A percentile compares a stretch with the other conserved stretches of the same genome.
Conservation (phyloP, 352 stramenopile genomes). For the Elongisporangium undulatum region DNA sequence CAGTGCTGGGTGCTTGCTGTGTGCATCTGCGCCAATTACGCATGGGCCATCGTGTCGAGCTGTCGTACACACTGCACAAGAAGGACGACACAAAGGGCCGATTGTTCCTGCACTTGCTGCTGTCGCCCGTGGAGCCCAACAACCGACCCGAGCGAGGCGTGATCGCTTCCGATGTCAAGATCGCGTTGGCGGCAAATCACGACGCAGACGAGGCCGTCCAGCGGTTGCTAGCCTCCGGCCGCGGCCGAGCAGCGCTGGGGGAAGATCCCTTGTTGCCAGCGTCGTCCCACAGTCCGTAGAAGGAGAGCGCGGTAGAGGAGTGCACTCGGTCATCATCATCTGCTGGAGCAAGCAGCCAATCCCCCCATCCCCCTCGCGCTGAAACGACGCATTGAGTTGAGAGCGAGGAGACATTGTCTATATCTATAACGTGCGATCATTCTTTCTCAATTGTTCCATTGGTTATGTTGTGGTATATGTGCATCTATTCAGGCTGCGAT, state of each 20-base stretch:
- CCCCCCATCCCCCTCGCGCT: slow-evolving; percentile 12
- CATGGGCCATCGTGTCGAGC: slow-evolving; percentile 31
- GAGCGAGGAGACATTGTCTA: slow-evolving; percentile 9
- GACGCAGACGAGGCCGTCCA: slow-evolving; percentile 63
- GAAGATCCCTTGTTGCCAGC: slow-evolving; percentile 7
- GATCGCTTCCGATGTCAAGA: slow-evolving; percentile 33
- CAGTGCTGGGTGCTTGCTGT: slow-evolving; percentile 42
- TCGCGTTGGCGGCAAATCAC: slow-evolving; percentile 42
- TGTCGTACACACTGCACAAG: slow-evolving; percentile 51
- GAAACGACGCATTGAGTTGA: slow-evolving; percentile 12
- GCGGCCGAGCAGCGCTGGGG: slow-evolving; percentile 23
- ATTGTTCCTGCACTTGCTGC: slow-evolving; percentile 35
- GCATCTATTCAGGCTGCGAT: neutral
- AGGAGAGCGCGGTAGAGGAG: too few relatives aligned
- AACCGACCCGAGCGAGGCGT: slow-evolving; percentile 31
- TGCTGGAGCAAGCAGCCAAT: too few relatives aligned
- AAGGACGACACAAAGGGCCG: slow-evolving; percentile 40
- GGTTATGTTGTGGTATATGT: neutral
- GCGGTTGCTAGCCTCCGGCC: slow-evolving; percentile 34
- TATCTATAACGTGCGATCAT: neutral
- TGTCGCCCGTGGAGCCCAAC: slow-evolving; percentile 10
- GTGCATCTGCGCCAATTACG: slow-evolving; percentile 45
- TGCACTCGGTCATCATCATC: too few relatives aligned
- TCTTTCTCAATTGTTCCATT: neutral
- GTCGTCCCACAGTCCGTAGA: slow-evolving; percentile 11